phyloP scores from a whole-genome alignment of 441 rosid genomes.

The Biscutella laevigata region DNA sequence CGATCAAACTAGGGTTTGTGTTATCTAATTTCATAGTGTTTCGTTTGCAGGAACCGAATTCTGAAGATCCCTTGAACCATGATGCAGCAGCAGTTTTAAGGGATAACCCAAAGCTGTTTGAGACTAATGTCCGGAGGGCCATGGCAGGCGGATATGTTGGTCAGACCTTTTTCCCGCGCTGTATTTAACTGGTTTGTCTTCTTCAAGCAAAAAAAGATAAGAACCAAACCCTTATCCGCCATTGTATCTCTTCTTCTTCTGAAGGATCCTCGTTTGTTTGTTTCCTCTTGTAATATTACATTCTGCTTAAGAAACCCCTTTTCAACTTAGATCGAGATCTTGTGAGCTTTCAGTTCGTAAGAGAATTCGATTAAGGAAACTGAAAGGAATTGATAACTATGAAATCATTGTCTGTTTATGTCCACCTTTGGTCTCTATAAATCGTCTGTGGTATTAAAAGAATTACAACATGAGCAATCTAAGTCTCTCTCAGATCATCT shows the following conservation, averaged over 20 bases:
- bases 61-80: constrained; percentile 85
- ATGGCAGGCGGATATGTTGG: constrained; percentile 84
- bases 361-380: constrained; percentile 7
- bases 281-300: constrained; percentile 16
- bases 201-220: constrained; percentile 16
- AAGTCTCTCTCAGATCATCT: constrained; percentile 31
- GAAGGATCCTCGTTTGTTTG: constrained; percentile 14
- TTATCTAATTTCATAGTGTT: neutral
- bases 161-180: constrained; percentile 60
- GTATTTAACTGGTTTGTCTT: constrained; percentile 37
- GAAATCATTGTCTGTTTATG: no score
- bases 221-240: constrained; percentile 12
- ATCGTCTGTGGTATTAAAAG: constrained; percentile 7
- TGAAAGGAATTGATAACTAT: constrained; percentile 5
- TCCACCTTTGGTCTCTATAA: neutral
- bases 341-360: constrained; percentile 13
- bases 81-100: constrained; percentile 83
- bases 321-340: constrained; percentile 5
- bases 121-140: constrained; percentile 71
- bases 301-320: neutral
- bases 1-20: neutral
- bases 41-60: constrained; percentile 65
- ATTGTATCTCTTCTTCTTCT: constrained; percentile 11
- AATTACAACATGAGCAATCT: neutral
- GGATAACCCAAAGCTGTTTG: constrained; percentile 69